These are phyloP conservation scores for Podaxis mareebaensis DNA, from an alignment of 768 basidiomycete species.

Conservation along the genomic window DNA sequence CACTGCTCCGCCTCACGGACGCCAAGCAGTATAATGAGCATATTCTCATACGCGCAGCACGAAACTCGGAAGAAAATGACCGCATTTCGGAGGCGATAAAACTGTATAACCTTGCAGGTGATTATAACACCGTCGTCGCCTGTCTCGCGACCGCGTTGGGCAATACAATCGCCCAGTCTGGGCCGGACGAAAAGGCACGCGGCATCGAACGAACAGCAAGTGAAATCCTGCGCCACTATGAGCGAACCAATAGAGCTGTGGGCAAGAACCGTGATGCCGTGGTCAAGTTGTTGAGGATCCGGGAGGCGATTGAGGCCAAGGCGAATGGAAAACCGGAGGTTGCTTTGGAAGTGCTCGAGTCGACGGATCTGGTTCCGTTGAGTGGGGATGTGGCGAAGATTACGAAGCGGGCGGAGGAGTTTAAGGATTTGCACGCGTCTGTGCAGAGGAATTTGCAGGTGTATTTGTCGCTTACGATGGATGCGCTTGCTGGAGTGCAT, in stretches of 20 bases:
- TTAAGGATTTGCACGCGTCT: slow-evolving; percentile 83
- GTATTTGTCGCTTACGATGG: slow-evolving; percentile 91
- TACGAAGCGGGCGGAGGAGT: slow-evolving; percentile 84
- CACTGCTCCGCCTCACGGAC: slow-evolving; percentile 71
- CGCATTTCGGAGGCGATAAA: slow-evolving; percentile 90
- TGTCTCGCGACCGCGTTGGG: slow-evolving; percentile 89
- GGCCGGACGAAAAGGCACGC: slow-evolving; percentile 60
- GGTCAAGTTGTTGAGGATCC: slow-evolving; percentile 71
- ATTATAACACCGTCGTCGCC: slow-evolving; percentile 83
- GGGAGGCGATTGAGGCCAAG: slow-evolving; percentile 80
- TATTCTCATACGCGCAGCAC: slow-evolving; percentile 83
- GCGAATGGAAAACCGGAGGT: slow-evolving; percentile 70
- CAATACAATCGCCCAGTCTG: slow-evolving; percentile 71
- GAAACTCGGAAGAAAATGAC: slow-evolving; percentile 79
- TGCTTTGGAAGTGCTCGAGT: slow-evolving; percentile 86
- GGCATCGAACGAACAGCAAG: slow-evolving; percentile 72
- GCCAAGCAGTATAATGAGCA: slow-evolving; percentile 72
- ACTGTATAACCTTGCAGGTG: slow-evolving; percentile 92
- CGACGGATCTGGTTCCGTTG: slow-evolving; percentile 84
- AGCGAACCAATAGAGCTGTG: slow-evolving; percentile 69
- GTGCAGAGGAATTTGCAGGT: slow-evolving; percentile 88
- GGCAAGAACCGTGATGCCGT: slow-evolving; percentile 76
- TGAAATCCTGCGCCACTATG: slow-evolving; percentile 80
- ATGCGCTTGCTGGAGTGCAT: slow-evolving; percentile 81
- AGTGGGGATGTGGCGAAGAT: slow-evolving; percentile 84